These are phyloP conservation scores for Aureobasidium sp. DNA, from an alignment of 2,329 filamentous ascomycete species.

Conservation along the genomic window DNA sequence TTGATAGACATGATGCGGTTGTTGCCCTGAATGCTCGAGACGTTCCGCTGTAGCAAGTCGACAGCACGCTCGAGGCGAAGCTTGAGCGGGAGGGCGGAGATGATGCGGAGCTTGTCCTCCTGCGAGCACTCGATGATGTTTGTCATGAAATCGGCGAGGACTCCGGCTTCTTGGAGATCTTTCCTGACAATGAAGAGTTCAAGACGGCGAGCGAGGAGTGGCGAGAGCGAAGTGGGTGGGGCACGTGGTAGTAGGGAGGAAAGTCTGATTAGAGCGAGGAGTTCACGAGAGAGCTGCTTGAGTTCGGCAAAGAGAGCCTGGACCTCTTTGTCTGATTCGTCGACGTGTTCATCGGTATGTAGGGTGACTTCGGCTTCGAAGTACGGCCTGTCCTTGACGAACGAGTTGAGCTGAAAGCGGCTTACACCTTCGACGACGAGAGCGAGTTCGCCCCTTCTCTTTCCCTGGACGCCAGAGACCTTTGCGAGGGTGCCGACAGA, in stretches of 20 bases:
- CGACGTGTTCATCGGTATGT: constrained; percentile 52
- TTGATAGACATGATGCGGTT: constrained; percentile 77
- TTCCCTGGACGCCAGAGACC: constrained; percentile 43
- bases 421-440: constrained; percentile 80
- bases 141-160: constrained; percentile 92
- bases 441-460: constrained; percentile 56
- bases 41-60: constrained; percentile 74
- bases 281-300: constrained; percentile 77
- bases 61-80: constrained; percentile 74
- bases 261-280: constrained; percentile 75
- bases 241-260: constrained; percentile 74
- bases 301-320: constrained; percentile 69
- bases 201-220: constrained; percentile 75
- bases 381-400: constrained; percentile 72
- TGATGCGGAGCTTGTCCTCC: constrained; percentile 82
- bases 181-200: constrained; percentile 83
- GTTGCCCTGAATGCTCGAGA: constrained; percentile 76
- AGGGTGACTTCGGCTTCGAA: constrained; percentile 75
- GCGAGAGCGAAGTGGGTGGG: constrained; percentile 62
- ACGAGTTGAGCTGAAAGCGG: constrained; percentile 66
- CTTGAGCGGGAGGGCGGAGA: constrained; percentile 73
- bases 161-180: constrained; percentile 71
- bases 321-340: constrained; percentile 53
- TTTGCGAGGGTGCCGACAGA: constrained; percentile 66
- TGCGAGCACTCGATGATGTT: constrained; percentile 82